Conservation (phyloP, 2,329 filamentous ascomycete genomes). For the Hypomyces rosellus region DNA sequence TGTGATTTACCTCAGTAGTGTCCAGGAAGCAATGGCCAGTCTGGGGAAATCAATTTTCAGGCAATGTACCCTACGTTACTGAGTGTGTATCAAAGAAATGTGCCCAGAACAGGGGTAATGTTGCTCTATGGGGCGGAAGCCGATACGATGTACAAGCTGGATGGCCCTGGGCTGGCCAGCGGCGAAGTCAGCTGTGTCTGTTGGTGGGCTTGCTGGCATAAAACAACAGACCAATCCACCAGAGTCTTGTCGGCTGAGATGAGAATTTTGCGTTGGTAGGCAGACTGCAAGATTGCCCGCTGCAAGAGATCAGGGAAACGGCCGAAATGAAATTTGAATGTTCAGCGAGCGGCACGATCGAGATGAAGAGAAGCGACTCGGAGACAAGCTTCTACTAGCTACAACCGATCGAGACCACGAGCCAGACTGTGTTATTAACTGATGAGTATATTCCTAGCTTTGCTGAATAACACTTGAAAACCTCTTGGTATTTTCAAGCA, state of each 20-base stretch:
- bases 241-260: background rate
- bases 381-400: slow-evolving; percentile 4
- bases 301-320: background rate
- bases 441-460: no score
- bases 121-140: slow-evolving; percentile 8
- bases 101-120: slow-evolving; percentile 9
- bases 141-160: slow-evolving; percentile 8
- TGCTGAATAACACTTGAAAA: no score
- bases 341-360: no score
- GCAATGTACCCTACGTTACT: slow-evolving; percentile 7
- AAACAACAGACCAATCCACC: background rate
- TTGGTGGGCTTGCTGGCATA: background rate
- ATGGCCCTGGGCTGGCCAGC: background rate
- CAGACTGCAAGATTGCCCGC: no score
- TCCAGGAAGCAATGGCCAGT: slow-evolving; percentile 4
- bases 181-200: background rate
- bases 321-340: background rate
- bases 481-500: background rate
- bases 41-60: slow-evolving; percentile 5
- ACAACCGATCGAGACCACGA: slow-evolving; percentile 4
- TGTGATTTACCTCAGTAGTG: background rate
- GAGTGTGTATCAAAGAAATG: slow-evolving; percentile 5
- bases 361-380: background rate
- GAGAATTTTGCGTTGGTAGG: no score
- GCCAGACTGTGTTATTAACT: background rate